phyloP scores from a whole-genome alignment of 73 alveolate genomes.

The Stentor coeruleus region DNA sequence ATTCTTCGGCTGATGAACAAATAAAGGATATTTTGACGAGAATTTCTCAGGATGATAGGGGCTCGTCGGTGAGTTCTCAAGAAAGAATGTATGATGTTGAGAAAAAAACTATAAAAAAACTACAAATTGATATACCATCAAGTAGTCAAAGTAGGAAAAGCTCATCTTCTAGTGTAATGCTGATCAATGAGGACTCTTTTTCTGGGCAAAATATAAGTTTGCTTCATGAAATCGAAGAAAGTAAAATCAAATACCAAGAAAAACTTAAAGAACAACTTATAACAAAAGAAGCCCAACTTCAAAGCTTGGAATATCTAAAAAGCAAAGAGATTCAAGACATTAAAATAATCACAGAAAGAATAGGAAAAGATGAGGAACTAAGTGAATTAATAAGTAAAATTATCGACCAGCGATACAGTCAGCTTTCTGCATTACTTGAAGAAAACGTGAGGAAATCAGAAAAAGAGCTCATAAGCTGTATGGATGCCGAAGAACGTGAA shows the following conservation, averaged over 20 bases:
- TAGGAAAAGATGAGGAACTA: neutral
- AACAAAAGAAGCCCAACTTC: neutral
- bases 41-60: neutral
- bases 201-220: neutral
- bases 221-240: neutral
- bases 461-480: neutral
- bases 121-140: neutral
- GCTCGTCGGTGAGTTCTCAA: too few relatives aligned
- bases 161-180: neutral
- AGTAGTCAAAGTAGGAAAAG: neutral
- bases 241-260: neutral
- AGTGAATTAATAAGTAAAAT: neutral
- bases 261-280: slow-evolving; percentile 3
- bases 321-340: slow-evolving; percentile 1
- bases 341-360: neutral
- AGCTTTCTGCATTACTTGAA: neutral
- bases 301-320: neutral
- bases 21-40: neutral
- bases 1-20: neutral
- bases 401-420: neutral
- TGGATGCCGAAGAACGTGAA: slow-evolving; percentile 1
- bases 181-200: neutral
- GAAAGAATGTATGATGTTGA: neutral
- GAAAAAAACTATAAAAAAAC: neutral
- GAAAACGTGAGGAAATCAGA: neutral